These are phyloP conservation scores for Cruciata laevipes DNA, from an alignment of 257 asterid species.

Conservation along the genomic window DNA sequence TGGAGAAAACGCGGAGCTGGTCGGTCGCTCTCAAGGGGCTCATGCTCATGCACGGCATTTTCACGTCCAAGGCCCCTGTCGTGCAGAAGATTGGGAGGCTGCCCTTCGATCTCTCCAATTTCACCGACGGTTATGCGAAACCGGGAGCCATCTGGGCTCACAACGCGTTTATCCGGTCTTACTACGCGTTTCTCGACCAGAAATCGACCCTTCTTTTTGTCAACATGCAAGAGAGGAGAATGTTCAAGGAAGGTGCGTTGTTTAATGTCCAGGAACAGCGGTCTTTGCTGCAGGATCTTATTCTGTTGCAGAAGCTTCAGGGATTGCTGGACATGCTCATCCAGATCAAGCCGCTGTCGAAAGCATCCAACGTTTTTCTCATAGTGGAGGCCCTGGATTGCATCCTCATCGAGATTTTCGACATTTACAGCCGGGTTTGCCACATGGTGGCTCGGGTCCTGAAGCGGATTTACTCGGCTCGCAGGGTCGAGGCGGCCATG, in stretches of 20 bases:
- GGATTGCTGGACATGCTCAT: conserved; percentile 46
- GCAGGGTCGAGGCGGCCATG: conserved; percentile 41
- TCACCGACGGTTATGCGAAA: conserved; percentile 38
- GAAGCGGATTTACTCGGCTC: conserved; percentile 38
- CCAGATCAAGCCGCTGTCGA: conserved; percentile 46
- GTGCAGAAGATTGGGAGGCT: conserved; percentile 53
- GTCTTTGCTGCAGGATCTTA: conserved; percentile 39
- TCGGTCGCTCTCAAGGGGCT: conserved; percentile 67
- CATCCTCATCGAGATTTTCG: conserved; percentile 50
- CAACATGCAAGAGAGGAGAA: conserved; percentile 25
- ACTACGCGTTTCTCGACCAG: conserved; percentile 66
- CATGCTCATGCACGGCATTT: conserved; percentile 58
- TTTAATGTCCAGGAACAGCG: background rate
- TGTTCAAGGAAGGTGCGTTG: background rate
- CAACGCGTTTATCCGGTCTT: conserved; percentile 51
- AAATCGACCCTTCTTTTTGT: conserved; percentile 45
- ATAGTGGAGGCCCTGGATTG: conserved; percentile 66
- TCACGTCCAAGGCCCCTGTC: conserved; percentile 33
- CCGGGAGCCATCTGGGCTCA: conserved; percentile 41
- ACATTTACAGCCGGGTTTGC: conserved; percentile 57
- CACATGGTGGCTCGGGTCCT: conserved; percentile 52
- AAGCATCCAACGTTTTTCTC: conserved; percentile 38
- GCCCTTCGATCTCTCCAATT: conserved; percentile 73
- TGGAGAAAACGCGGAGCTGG: conserved; percentile 51
- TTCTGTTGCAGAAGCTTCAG: conserved; percentile 45